Evolutionary conservation across 495 filamentous ascomycete species (phyloP), one percentile per base, ranked within the genome.

Genomic region (Penicillium pulvis): DNA sequence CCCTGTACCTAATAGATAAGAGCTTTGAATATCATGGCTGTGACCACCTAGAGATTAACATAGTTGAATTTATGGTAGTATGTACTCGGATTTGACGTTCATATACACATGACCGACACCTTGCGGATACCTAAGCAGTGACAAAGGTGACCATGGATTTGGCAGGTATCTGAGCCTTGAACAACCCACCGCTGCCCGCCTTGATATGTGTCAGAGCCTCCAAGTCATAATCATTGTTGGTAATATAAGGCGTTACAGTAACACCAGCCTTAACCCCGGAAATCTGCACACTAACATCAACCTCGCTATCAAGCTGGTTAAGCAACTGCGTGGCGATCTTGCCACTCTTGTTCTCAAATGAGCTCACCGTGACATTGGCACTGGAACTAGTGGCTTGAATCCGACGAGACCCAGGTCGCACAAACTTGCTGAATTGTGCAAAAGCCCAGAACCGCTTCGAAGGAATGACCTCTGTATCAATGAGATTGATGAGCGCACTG

Each of bases 381-480:
- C 66, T 41, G 39, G 55, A 70, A 1, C 70, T 72, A 6, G 67
- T 57, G 2, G 77, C 74, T 23, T 64, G 70, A 31, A 84, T 60
- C 11, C 80, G 72, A 26, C 61, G 63, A 7, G 80, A 79, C 1
- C 81, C 81, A 0, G 76, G 78, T n/a, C 78, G 67, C 17, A 82
- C 72, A 53, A 72, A 75, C 20, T 75, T 60, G 43, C 70, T 74
- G 59, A 74, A 79, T 63, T 77, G 74, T 11, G 80, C 80, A 54
- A 82, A 79, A 1, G 80, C 80, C 80, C 80, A 84, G 24, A 83
- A 71, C 9, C 79, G 68, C 57, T 74, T 72, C 26, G 75, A 67
- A 17, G 79, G 68, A 9, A 70, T 69, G 8, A 72, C 51, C 14
- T 65, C 69, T n/a, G 71, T 72, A 47, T 71, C 60, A 10, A 66